These are phyloP conservation scores for Parsonsia alboflavescens DNA, from an alignment of 257 asterid species.

Conservation along the genomic window DNA sequence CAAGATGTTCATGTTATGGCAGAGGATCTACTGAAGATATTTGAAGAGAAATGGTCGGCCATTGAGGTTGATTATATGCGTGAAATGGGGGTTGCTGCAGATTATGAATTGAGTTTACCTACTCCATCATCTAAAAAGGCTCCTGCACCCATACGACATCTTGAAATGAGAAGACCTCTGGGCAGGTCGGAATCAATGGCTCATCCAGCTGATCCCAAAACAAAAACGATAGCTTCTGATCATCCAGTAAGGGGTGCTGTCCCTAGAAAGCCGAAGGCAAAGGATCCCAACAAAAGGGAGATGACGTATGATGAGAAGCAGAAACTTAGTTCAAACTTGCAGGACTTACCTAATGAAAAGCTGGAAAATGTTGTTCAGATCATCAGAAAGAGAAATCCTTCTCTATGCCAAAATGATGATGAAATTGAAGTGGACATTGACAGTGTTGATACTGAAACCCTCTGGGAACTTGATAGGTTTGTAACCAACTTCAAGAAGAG, in stretches of 20 bases:
- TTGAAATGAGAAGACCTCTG: slow-evolving; percentile 29
- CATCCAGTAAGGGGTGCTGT: slow-evolving; percentile 42
- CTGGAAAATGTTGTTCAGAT: slow-evolving; percentile 79
- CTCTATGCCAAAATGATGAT: slow-evolving; percentile 75
- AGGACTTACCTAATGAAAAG: slow-evolving; percentile 79
- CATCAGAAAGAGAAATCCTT: slow-evolving; percentile 72
- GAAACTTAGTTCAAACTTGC: slow-evolving; percentile 66
- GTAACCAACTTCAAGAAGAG: slow-evolving; percentile 68
- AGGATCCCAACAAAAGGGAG: slow-evolving; percentile 81
- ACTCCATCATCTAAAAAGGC: slow-evolving; percentile 50
- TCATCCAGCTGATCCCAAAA: slow-evolving; percentile 31
- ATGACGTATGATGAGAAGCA: slow-evolving; percentile 95
- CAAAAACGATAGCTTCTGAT: slow-evolving; percentile 29
- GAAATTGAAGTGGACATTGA: slow-evolving; percentile 94
- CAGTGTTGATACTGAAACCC: slow-evolving; percentile 83
- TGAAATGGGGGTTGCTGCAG: slow-evolving; percentile 35
- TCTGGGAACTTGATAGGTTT: slow-evolving; percentile 97
- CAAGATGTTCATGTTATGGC: slow-evolving; percentile 91
- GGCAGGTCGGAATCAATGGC: slow-evolving; percentile 38
- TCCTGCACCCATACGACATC: slow-evolving; percentile 28
- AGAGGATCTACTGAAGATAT: slow-evolving; percentile 51
- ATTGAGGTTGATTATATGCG: slow-evolving; percentile 55
- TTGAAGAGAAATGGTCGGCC: slow-evolving; percentile 63
- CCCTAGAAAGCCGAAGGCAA: slow-evolving; percentile 87
- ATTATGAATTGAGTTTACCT: slow-evolving; percentile 41